These are phyloP conservation scores for Pisolithus orientalis DNA, from an alignment of 768 basidiomycete genomes.

Conservation along the genomic window DNA sequence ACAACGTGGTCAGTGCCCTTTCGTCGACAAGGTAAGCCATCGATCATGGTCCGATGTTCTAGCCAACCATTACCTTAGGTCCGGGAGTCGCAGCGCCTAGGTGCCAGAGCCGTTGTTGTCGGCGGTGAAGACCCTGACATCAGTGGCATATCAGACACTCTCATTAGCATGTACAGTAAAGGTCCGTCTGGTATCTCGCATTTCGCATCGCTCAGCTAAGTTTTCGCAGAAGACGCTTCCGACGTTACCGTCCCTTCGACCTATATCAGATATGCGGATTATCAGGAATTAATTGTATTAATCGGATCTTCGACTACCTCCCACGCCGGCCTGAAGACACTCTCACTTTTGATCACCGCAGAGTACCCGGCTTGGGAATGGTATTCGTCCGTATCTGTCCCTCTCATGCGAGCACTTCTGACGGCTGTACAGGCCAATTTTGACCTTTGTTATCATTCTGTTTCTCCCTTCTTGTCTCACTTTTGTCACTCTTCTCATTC, in stretches of 20 bases:
- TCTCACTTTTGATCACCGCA: conserved; percentile 70
- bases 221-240: conserved; percentile 65
- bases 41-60: conserved; percentile 13
- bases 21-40: conserved; percentile 71
- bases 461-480: conserved; percentile 88
- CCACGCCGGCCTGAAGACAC: conserved; percentile 67
- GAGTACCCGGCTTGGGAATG: conserved; percentile 87
- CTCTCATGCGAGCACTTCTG: conserved; percentile 1
- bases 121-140: conserved; percentile 71
- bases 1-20: conserved; percentile 85
- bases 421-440: conserved; percentile 53
- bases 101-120: conserved; percentile 87
- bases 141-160: conserved; percentile 62
- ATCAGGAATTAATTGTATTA: conserved; percentile 59
- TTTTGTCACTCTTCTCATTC: conserved; percentile 82
- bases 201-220: conserved; percentile 2
- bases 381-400: conserved; percentile 61
- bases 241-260: conserved; percentile 81
- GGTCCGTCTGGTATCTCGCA: conserved; percentile 38
- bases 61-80: conserved; percentile 19
- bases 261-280: conserved; percentile 84
- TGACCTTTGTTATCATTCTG: conserved; percentile 82
- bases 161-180: conserved; percentile 91
- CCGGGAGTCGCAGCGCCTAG: conserved; percentile 59
- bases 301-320: conserved; percentile 73